phyloP scores from a whole-genome alignment of 2,329 filamentous ascomycete genomes.

The Gliomastix tumulicola region DNA sequence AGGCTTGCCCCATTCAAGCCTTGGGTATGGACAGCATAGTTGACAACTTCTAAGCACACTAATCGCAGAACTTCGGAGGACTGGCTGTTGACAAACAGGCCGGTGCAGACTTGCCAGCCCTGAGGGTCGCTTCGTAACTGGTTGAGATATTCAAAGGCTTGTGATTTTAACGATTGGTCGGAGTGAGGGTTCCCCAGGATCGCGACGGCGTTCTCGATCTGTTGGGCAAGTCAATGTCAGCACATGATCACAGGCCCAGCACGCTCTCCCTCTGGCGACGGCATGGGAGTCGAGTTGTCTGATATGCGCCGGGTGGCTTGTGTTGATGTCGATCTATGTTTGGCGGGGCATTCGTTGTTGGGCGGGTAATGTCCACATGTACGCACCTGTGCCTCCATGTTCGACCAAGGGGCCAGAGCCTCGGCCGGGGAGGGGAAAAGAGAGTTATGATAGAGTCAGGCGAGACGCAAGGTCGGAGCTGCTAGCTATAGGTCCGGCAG shows the following conservation, averaged over 20 bases:
- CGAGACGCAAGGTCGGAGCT: too few relatives aligned
- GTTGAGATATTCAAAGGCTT: conserved; percentile 75
- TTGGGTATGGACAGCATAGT: conserved; percentile 79
- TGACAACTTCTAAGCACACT: conserved; percentile 86
- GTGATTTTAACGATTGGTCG: conserved; percentile 66
- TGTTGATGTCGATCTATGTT: too few relatives aligned
- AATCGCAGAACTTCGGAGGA: conserved; percentile 80
- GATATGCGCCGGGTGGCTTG: too few relatives aligned
- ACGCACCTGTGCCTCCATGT: conserved; percentile 6
- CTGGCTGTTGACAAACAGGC: conserved; percentile 73
- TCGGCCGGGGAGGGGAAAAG: neutral
- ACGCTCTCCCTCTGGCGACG: too few relatives aligned
- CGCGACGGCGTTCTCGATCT: conserved; percentile 94
- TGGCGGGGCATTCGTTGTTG: too few relatives aligned
- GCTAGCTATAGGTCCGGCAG: conserved; percentile 6
- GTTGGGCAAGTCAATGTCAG: conserved; percentile 9
- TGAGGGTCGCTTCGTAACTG: conserved; percentile 76
- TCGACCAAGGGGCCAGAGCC: neutral
- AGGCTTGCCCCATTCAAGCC: conserved; percentile 68
- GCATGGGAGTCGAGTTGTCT: neutral
- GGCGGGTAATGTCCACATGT: too few relatives aligned
- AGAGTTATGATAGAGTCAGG: too few relatives aligned
- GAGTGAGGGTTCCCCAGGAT: conserved; percentile 82
- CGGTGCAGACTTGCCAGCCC: conserved; percentile 84
- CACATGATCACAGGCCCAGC: neutral